Percentiles rank a stretch among this genome's conserved stretches.
Evolutionary conservation across 163 green algal genomes (phyloP).

Genomic region (Volvox carteri): DNA sequence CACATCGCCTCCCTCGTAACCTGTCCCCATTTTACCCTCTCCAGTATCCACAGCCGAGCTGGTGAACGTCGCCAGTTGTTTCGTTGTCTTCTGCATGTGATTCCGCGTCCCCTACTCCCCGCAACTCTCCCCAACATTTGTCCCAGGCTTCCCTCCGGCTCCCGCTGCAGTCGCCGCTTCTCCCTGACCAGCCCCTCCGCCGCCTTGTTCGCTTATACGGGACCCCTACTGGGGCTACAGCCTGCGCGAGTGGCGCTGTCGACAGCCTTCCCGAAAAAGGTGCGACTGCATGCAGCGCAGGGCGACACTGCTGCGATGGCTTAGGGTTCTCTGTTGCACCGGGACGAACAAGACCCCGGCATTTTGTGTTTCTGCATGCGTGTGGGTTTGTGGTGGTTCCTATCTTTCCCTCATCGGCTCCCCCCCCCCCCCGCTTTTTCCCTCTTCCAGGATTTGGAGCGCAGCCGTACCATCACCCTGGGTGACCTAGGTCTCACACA

Average conservation of each 20-base stretch:
- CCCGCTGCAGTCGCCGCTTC: slow-evolving; percentile 37
- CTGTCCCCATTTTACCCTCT: no score
- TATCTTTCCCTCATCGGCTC: not conserved
- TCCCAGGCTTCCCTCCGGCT: slow-evolving; percentile 40
- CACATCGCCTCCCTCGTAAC: no score
- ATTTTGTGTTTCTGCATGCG: not conserved
- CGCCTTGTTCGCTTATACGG: not conserved
- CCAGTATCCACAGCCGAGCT: no score
- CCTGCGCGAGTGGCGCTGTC: not conserved
- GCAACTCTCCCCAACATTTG: no score
- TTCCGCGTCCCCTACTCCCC: not conserved
- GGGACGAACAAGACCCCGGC: not conserved
- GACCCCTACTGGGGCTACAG: not conserved
- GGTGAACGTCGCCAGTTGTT: no score
- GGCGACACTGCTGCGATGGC: no score
- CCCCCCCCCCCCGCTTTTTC: not conserved
- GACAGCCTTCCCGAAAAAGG: slow-evolving; percentile 42
- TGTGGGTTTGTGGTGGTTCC: not conserved
- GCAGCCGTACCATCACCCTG: not conserved
- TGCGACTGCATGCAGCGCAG: no score
- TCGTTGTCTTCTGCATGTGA: no score
- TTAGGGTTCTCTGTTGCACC: no score
- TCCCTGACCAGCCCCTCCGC: not conserved
- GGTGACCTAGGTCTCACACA: slow-evolving; percentile 28
- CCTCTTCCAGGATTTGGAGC: not conserved